Conservation (phyloP, 768 basidiomycete genomes). For the Panaeolus papilionaceus region DNA sequence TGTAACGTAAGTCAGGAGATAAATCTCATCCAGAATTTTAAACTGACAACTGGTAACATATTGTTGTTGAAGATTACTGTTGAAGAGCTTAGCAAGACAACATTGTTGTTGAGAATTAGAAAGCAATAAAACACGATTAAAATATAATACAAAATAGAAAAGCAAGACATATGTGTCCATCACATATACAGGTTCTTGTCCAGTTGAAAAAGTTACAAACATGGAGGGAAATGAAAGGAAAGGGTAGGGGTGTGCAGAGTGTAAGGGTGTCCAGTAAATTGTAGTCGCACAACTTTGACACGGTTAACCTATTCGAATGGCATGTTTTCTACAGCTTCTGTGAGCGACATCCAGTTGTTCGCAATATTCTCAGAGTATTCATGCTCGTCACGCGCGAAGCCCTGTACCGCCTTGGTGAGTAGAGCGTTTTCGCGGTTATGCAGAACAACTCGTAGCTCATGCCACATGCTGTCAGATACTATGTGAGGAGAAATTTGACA, state of each 20-base stretch:
- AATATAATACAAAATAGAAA: neutral
- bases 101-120: neutral
- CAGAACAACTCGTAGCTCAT: conserved; percentile 90
- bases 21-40: too few relatives aligned
- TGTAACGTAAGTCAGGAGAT: too few relatives aligned
- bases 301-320: conserved; percentile 69
- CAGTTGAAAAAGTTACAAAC: neutral
- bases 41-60: too few relatives aligned
- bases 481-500: conserved; percentile 20
- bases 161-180: neutral
- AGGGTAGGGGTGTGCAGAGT: neutral
- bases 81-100: neutral
- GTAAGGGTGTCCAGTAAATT: neutral
- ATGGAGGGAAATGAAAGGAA: neutral
- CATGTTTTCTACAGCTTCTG: conserved; percentile 78
- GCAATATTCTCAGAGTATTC: conserved; percentile 67
- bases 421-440: conserved; percentile 91
- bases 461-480: conserved; percentile 76
- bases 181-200: neutral
- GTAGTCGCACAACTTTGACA: neutral
- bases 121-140: conserved; percentile 17
- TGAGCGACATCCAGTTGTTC: conserved; percentile 77
- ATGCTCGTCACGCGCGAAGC: conserved; percentile 77
- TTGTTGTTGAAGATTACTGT: neutral
- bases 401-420: conserved; percentile 73